phyloP scores from a whole-genome alignment of 2,329 filamentous ascomycete species.

The Talaromyces sp. region DNA sequence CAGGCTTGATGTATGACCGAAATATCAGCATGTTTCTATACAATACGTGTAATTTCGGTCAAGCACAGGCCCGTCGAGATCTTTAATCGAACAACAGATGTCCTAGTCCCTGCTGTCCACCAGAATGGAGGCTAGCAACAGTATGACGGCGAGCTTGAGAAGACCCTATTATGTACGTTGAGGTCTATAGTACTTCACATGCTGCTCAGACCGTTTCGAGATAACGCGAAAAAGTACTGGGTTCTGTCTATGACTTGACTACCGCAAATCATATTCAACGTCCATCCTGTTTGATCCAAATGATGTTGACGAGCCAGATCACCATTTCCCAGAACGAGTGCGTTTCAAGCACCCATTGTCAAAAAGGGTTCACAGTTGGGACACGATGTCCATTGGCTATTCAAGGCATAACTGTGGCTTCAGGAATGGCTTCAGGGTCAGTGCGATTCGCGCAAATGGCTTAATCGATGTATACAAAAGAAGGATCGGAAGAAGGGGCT shows the following conservation, averaged over 20 bases:
- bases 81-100: neutral
- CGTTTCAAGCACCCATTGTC: too few species aligned
- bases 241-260: neutral
- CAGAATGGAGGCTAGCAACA: neutral
- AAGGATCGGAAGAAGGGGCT: too few species aligned
- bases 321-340: too few species aligned
- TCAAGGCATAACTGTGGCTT: too few species aligned
- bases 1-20: neutral
- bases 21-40: neutral
- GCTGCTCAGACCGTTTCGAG: neutral
- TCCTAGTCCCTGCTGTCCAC: neutral
- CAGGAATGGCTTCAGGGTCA: too few species aligned
- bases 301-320: too few species aligned
- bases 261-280: neutral
- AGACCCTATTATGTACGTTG: neutral
- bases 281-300: too few species aligned
- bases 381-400: too few species aligned
- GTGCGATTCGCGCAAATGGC: too few species aligned
- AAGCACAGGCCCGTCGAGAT: neutral
- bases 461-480: too few species aligned
- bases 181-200: neutral
- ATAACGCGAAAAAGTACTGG: neutral
- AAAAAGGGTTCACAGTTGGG: too few species aligned
- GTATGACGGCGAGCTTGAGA: neutral
- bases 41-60: neutral